Base-by-base conservation (phyloP, 1,284 basidiomycete species). In the Ustilago vetiveriae region DNA sequence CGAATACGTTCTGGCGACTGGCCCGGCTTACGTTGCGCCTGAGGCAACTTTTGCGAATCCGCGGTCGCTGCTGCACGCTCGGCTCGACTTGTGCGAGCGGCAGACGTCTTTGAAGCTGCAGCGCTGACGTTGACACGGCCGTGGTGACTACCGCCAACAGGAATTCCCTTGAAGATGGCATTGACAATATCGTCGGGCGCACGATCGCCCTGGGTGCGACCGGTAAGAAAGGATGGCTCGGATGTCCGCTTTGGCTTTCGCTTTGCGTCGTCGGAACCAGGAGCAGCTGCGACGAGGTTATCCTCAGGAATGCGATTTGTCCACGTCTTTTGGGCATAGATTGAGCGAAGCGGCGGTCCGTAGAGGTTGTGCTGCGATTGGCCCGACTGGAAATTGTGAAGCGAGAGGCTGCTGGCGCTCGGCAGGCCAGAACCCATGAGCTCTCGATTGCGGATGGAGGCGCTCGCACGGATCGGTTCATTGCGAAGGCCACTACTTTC, bases 131-230 rank as follows among this genome's bases (percentile, higher is more conserved):
- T 35, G 2, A 24, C 5, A 27, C 27, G 49, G 4, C 42, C 48
- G 19, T 48, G 47, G 32, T 55, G 50, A 35, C 63, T 58, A 16
- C 67, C 62, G 22, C 67, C 67, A 8, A 70, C 55, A 16, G 51
- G 35, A 13, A 72, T 64, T 22, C 69, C 64, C 22, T 59, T 59
- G 56, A 76, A 76, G 44, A 76, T 69, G 38, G 72, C 72, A 23
- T 69, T 57, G 42, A 76, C 54, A 4, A 76, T 33, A 16, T 69
- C 65, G 27, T 76, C 72, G 14, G 74, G 72, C 7, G 64, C 53
- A 7, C 67, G 55, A 19, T 75, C 74, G 6, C 56, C 57, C 44
- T 72, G 64, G 11, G 38, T 51, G 10, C 47, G 49, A 19, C 45
- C 47, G 11, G 56, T 54, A 42, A 73, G 56, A 23, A 53, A 41